Conservation (phyloP, 2,329 filamentous ascomycete species). For the Verruconis gallopava region DNA sequence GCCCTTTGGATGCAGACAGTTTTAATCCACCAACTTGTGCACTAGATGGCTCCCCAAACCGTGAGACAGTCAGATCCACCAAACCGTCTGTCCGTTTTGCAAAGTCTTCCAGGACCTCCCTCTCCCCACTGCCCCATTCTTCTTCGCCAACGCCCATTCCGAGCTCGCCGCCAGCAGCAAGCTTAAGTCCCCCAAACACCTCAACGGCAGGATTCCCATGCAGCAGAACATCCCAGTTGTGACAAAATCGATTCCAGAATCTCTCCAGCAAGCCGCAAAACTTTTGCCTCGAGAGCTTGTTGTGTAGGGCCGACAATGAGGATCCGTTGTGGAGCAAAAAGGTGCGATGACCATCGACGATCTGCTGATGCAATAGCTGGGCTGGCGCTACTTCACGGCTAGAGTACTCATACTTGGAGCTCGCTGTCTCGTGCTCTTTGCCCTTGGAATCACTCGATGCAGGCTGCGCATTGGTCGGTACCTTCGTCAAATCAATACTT, state of each 20-base stretch:
- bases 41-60: constrained; percentile 53
- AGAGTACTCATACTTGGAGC: constrained; percentile 60
- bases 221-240: constrained; percentile 74
- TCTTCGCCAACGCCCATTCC: constrained; percentile 93
- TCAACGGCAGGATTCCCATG: constrained; percentile 77
- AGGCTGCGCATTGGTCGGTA: background rate
- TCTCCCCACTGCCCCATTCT: constrained; percentile 83
- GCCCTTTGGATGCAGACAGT: constrained; percentile 14
- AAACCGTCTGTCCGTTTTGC: constrained; percentile 68
- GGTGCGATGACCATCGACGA: constrained; percentile 66
- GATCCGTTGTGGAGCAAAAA: constrained; percentile 82
- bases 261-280: constrained; percentile 62
- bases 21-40: constrained; percentile 6
- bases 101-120: constrained; percentile 86
- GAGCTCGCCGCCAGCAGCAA: constrained; percentile 80
- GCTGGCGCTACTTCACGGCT: constrained; percentile 80
- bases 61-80: constrained; percentile 75
- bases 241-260: constrained; percentile 64
- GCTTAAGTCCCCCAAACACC: constrained; percentile 70
- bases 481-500: constrained; percentile 6
- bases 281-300: constrained; percentile 41
- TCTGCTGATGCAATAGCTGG: constrained; percentile 62
- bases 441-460: constrained; percentile 3
- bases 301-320: constrained; percentile 58
- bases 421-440: background rate